These are phyloP conservation scores for Fusarium sp. DNA, from an alignment of 2,329 filamentous ascomycete genomes.

Conservation along the genomic window DNA sequence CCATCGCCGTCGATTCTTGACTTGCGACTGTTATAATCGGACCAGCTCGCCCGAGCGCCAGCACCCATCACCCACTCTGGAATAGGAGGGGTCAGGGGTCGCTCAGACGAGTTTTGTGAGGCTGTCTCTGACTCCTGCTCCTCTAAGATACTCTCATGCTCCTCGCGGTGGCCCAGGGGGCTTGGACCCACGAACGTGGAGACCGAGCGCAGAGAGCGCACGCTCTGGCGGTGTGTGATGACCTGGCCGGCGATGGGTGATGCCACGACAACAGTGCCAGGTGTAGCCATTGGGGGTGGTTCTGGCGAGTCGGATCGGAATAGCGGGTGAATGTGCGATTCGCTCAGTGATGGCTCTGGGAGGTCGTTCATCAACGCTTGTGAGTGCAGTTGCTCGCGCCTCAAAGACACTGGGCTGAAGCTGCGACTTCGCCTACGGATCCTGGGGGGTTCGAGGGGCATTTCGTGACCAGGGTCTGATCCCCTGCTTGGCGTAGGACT, in stretches of 20 bases:
- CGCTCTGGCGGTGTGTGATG: constrained; percentile 67
- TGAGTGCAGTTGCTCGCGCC: constrained; percentile 48
- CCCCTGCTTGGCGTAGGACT: constrained; percentile 74
- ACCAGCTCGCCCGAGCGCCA: constrained; percentile 63
- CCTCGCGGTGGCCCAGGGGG: constrained; percentile 62
- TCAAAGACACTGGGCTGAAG: constrained; percentile 60
- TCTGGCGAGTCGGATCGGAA: constrained; percentile 80
- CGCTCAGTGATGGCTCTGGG: constrained; percentile 58
- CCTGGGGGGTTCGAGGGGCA: constrained; percentile 68
- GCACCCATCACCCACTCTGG: constrained; percentile 72
- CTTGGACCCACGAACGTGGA: constrained; percentile 63
- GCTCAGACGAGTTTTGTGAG: constrained; percentile 52
- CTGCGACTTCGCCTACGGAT: constrained; percentile 63
- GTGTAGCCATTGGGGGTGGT: constrained; percentile 74
- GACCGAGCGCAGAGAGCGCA: constrained; percentile 67
- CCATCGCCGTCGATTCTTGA: constrained; percentile 25
- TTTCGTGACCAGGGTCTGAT: constrained; percentile 71
- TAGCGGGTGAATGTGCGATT: constrained; percentile 81
- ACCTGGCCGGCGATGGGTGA: constrained; percentile 76
- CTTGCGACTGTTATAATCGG: constrained; percentile 61
- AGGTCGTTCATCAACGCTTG: constrained; percentile 64
- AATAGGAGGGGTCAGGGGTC: constrained; percentile 70
- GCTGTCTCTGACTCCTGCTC: constrained; percentile 45
- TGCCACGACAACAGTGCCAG: constrained; percentile 78
- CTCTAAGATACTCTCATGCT: constrained; percentile 45